Conservation (phyloP, 257 asterid species). For the Agastache rugosa region DNA sequence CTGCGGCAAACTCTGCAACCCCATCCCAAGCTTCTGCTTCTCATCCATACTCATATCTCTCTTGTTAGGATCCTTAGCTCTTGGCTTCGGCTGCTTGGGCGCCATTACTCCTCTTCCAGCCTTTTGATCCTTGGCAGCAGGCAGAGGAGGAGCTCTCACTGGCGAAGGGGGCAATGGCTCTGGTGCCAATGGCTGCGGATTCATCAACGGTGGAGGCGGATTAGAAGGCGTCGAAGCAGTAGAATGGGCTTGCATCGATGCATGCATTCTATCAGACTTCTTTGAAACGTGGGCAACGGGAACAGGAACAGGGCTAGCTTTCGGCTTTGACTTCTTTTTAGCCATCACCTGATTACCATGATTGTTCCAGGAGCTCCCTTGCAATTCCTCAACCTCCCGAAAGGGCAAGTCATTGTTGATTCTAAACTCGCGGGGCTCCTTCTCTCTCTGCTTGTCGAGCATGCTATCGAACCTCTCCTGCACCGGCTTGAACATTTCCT, state of each 20-base stretch:
- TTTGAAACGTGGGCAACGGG: conserved; percentile 33
- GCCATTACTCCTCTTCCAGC: conserved; percentile 38
- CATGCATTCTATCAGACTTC: conserved; percentile 56
- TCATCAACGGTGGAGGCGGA: conserved; percentile 43
- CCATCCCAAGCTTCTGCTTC: conserved; percentile 91
- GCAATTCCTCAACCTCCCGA: conserved; percentile 65
- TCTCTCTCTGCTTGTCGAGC: conserved; percentile 42
- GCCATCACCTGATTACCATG: conserved; percentile 41
- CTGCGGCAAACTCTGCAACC: conserved; percentile 90
- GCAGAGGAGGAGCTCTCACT: conserved; percentile 53
- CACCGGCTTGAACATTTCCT: conserved; percentile 75
- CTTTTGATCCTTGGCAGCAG: conserved; percentile 46
- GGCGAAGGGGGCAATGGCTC: conserved; percentile 67
- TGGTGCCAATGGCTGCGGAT: conserved; percentile 31
- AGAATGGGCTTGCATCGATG: conserved; percentile 61
- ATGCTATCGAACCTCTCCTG: conserved; percentile 52
- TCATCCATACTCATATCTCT: conserved; percentile 96
- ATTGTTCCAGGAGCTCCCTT: conserved; percentile 79
- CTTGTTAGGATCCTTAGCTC: conserved; percentile 85
- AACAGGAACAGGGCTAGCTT: conserved; percentile 44
- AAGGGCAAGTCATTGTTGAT: conserved; percentile 37
- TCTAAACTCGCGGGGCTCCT: conserved; percentile 39
- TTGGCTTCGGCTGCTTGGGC: conserved; percentile 82
- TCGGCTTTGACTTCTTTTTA: conserved; percentile 48
- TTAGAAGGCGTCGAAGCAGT: conserved; percentile 67